Percentiles rank a stretch among this genome's conserved stretches.
Evolutionary conservation across 306 rosid genomes (phyloP).

Genomic region (Canavalia gladiata): DNA sequence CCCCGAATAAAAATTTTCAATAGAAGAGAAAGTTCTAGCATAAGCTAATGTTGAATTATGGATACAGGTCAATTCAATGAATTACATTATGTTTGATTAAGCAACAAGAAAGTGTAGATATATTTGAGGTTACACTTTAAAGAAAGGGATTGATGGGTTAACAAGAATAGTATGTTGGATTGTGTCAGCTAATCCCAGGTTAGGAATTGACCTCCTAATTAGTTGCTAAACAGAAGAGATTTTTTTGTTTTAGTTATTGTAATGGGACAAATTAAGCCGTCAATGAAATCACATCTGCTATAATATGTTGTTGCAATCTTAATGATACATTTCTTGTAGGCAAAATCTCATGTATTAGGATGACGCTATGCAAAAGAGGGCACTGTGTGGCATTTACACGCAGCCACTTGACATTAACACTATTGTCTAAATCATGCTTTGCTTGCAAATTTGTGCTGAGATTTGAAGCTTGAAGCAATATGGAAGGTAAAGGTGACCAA

Average conservation of each 20-base stretch:
- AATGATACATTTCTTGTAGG: neutral
- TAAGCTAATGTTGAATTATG: slow-evolving; percentile 28
- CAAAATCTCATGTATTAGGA: slow-evolving; percentile 9
- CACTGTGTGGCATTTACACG: slow-evolving; percentile 30
- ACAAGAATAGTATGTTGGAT: slow-evolving; percentile 2
- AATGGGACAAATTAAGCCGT: slow-evolving; percentile 35
- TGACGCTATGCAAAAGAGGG: slow-evolving; percentile 14
- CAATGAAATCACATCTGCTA: slow-evolving; percentile 32
- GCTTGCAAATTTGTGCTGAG: slow-evolving; percentile 55
- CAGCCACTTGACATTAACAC: slow-evolving; percentile 47
- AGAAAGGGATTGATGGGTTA: slow-evolving; percentile 60
- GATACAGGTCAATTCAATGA: slow-evolving; percentile 36
- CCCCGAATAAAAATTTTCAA: neutral
- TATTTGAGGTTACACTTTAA: slow-evolving; percentile 29
- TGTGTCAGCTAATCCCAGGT: slow-evolving; percentile 44
- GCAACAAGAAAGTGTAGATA: slow-evolving; percentile 6
- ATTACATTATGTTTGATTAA: slow-evolving; percentile 39
- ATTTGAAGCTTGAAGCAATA: slow-evolving; percentile 63
- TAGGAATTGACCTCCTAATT: slow-evolving; percentile 46
- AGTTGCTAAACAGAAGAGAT: slow-evolving; percentile 28
- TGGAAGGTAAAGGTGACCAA: slow-evolving; percentile 51
- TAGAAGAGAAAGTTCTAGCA: slow-evolving; percentile 28
- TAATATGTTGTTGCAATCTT: slow-evolving; percentile 15
- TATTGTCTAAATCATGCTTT: slow-evolving; percentile 60
- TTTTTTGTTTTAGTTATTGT: slow-evolving; percentile 15